A percentile compares a stretch with the other conserved stretches of the same genome.
Conservation (phyloP, 2,329 filamentous ascomycete genomes). For the Penicillium sp. region DNA sequence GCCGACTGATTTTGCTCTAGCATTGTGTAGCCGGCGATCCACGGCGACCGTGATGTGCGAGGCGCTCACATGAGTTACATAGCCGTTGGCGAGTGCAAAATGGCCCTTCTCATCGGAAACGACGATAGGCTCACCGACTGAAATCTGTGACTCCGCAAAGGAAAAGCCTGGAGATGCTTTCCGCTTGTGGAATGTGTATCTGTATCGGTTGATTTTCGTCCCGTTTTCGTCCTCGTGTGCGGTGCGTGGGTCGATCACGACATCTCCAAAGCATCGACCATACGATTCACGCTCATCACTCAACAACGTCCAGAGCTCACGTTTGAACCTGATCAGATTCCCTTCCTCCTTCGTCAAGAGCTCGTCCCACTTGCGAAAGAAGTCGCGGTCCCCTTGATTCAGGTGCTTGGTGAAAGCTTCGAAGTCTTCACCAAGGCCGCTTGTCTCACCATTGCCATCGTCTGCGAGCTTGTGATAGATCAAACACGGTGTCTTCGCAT, state of each 20-base stretch:
- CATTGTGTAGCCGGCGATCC: conserved; percentile 85
- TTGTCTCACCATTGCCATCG: conserved; percentile 75
- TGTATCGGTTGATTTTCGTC: conserved; percentile 86
- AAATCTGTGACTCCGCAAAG: conserved; percentile 88
- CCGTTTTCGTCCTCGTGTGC: conserved; percentile 67
- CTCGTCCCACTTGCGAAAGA: conserved; percentile 94
- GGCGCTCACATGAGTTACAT: conserved; percentile 75
- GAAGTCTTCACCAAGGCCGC: conserved; percentile 80
- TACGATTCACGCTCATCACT: conserved; percentile 84
- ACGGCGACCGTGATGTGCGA: conserved; percentile 83
- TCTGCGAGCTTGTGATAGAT: conserved; percentile 91
- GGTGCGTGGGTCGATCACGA: conserved; percentile 79
- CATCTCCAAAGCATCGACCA: conserved; percentile 85
- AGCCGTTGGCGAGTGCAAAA: conserved; percentile 92
- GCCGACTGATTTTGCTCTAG: conserved; percentile 70
- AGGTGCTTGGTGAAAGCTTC: conserved; percentile 77
- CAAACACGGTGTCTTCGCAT: conserved; percentile 88
- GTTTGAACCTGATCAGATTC: conserved; percentile 79
- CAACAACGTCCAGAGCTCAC: conserved; percentile 95
- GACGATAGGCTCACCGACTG: conserved; percentile 88
- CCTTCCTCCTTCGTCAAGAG: conserved; percentile 93
- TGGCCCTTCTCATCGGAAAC: conserved; percentile 94
- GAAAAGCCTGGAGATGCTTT: conserved; percentile 66
- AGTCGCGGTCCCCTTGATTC: conserved; percentile 71
- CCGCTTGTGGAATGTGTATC: conserved; percentile 80